phyloP scores from a whole-genome alignment of 2,329 filamentous ascomycete species.

The Penicillium frequentans region DNA sequence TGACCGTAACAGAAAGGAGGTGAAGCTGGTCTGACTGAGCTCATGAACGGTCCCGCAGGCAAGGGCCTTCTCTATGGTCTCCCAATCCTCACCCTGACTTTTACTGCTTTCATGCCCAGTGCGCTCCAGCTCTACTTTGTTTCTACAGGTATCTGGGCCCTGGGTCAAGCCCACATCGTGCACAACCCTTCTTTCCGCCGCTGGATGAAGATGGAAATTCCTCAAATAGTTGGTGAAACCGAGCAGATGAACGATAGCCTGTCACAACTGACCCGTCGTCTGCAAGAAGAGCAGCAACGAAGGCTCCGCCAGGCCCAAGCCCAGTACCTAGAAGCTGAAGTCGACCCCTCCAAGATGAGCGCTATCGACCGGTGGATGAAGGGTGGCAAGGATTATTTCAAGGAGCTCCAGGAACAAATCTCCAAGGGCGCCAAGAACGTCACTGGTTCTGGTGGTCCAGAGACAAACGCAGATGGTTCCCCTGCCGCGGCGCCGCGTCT shows the following conservation, averaged over 20 bases:
- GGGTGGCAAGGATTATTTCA: slow-evolving; percentile 28
- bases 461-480: slow-evolving; percentile 22
- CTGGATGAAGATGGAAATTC: slow-evolving; percentile 26
- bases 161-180: slow-evolving; percentile 49
- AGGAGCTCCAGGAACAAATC: slow-evolving; percentile 22
- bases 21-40: slow-evolving; percentile 35
- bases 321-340: neutral
- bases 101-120: slow-evolving; percentile 58
- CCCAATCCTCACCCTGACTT: slow-evolving; percentile 53
- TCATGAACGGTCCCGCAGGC: slow-evolving; percentile 29
- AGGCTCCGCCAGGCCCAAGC: neutral
- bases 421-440: slow-evolving; percentile 22
- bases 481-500: slow-evolving; percentile 21
- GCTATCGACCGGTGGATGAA: slow-evolving; percentile 39
- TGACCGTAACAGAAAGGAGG: slow-evolving; percentile 35
- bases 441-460: slow-evolving; percentile 16
- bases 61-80: slow-evolving; percentile 45
- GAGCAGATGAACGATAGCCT: neutral
- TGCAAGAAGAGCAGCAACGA: neutral
- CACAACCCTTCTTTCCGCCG: slow-evolving; percentile 35
- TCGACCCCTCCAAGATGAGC: slow-evolving; percentile 17
- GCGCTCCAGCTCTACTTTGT: slow-evolving; percentile 65
- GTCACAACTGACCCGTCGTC: neutral
- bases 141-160: slow-evolving; percentile 36
- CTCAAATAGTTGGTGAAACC: neutral